Evolutionary conservation across 179 eudicot species (phyloP).

Genomic region (Dionaea muscipula): DNA sequence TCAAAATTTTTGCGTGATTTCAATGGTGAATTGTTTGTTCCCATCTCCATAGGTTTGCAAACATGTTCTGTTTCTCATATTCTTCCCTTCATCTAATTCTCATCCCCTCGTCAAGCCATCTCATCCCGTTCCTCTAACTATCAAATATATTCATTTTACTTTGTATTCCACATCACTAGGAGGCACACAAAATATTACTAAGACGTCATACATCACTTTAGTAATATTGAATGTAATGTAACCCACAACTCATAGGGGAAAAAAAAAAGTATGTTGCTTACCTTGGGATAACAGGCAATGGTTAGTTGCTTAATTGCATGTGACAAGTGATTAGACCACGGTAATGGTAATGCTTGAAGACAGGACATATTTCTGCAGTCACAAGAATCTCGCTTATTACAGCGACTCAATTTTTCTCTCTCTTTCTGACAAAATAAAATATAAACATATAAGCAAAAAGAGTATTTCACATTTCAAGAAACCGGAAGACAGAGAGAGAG

Average conservation of each 20-base stretch:
- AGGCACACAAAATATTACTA: no score
- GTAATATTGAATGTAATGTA: not conserved
- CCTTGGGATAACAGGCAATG: conserved; percentile 68
- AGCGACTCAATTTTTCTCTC: conserved; percentile 35
- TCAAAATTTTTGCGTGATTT: no score
- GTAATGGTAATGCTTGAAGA: conserved; percentile 42
- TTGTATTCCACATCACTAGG: no score
- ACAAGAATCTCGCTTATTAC: conserved; percentile 54
- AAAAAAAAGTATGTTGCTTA: conserved; percentile 13
- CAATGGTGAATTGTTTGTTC: no score
- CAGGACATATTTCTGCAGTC: conserved; percentile 51
- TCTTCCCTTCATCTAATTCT: no score
- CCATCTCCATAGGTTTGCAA: no score
- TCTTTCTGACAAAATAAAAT: conserved; percentile 39
- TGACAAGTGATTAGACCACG: conserved; percentile 73
- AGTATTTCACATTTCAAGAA: not conserved
- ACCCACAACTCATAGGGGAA: not conserved
- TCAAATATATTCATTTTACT: no score
- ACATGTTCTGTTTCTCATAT: no score
- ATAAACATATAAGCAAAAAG: conserved; percentile 3
- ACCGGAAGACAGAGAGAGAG: not conserved
- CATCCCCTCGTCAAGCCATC: no score
- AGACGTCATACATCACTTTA: no score
- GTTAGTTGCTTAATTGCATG: conserved; percentile 56
- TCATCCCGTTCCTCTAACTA: no score